Evolutionary conservation across 116 monocot species (phyloP), one percentile per base, ranked within the genome.

Genomic region (Trichopus zeylanicus): DNA sequence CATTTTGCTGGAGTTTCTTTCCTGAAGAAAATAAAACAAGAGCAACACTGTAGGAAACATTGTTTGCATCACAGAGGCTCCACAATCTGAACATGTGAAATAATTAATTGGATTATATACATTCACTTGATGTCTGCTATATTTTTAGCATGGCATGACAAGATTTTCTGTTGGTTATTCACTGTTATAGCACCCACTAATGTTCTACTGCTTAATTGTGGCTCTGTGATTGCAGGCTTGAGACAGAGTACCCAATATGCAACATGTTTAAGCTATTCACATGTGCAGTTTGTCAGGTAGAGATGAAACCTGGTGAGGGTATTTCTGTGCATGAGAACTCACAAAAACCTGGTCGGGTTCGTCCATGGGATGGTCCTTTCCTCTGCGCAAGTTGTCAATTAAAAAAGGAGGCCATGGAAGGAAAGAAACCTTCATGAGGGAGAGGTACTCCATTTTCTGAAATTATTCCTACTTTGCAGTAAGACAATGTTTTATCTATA

Each of bases 381-480:
- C 97, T 97, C 64, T 97, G 97, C 60, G 27, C 21, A 29, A 68
- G 75, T 56, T 97, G 97, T 64, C 77, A 84, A 53, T 55, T 29
- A 34, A 97, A 91, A 55, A 90, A 90, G 47, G 97, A 87, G 65
- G 87, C 90, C 47, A 97, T 97, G 97, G 91, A 97, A 75, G 97
- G 97, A 28, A 97, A 73, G 65, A 31, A 33, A 25, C 70, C 35
- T 61, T 75, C 73, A 1, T 67, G 66, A 80, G 78, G 85, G 77
- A 68, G 32, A 33, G 32, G 32, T 33, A 33, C 32, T 5, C 4
- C 32, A 33, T 33, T 33, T 33, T 33, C 32, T 33, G 6, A 33
- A 33, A 33, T 33, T 33, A 33, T 8, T 33, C 32, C 32, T 5
- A 33, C 4, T 5, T 33, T 33, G 8, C 4, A 5, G 18, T n/a